These are phyloP conservation scores for Pestalotiopsis sp. DNA, from an alignment of 2,329 filamentous ascomycete genomes.

Conservation along the genomic window DNA sequence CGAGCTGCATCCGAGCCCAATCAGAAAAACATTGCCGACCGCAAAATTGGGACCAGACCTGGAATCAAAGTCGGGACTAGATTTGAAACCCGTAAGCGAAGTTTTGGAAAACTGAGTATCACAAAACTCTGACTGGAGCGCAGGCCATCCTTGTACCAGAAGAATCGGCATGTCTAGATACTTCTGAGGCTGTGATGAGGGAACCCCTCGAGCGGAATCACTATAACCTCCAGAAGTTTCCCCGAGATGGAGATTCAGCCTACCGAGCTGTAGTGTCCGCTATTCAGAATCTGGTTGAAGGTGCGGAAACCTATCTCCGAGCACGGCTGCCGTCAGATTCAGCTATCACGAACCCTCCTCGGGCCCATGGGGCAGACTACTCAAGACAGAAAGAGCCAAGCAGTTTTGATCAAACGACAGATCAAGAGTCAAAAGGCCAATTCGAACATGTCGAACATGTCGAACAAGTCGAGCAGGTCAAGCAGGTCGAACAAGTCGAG, in stretches of 20 bases:
- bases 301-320: background rate
- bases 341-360: no score
- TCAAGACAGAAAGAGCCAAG: no score
- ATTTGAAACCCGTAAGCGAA: background rate
- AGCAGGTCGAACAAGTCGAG: no score
- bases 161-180: constrained; percentile 3
- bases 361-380: no score
- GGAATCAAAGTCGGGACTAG: no score
- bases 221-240: background rate
- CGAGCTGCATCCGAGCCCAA: background rate
- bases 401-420: no score
- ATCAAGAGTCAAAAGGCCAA: no score
- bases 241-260: background rate
- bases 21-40: background rate
- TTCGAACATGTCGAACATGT: no score
- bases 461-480: no score
- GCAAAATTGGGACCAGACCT: no score
- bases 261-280: background rate
- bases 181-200: background rate
- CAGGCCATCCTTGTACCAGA: background rate
- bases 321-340: no score
- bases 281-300: background rate
- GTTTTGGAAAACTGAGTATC: background rate
- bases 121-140: background rate
- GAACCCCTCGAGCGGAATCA: background rate